phyloP scores from a whole-genome alignment of 176 grass and related monocot genomes.

The Carex littledalei region DNA sequence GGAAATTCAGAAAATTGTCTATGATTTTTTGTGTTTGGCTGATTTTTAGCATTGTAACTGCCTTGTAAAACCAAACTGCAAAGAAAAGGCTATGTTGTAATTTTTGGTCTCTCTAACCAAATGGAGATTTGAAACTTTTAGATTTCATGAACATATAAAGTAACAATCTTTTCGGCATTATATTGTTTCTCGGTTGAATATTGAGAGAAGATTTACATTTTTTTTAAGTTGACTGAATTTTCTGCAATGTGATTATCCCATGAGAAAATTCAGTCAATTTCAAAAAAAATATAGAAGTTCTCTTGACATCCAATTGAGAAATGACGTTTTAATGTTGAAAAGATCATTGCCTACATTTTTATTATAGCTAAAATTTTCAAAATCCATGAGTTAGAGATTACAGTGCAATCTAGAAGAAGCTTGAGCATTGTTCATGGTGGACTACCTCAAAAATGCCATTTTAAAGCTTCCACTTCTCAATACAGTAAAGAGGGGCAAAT shows the following conservation, averaged over 20 bases:
- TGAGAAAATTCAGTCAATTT: too few species aligned
- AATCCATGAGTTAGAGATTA: background rate
- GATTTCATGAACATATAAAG: background rate
- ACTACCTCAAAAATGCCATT: background rate
- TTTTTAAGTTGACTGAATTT: background rate
- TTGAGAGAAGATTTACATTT: background rate
- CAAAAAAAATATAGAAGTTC: too few species aligned
- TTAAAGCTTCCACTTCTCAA: background rate
- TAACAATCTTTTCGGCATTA: background rate
- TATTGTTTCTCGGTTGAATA: background rate
- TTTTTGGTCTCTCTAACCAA: background rate
- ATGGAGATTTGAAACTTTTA: background rate
- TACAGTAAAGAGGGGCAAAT: background rate
- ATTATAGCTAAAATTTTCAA: background rate
- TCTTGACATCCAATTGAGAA: background rate
- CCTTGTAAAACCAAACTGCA: background rate
- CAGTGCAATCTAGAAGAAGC: background rate
- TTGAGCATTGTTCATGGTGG: background rate
- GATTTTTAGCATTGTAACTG: background rate
- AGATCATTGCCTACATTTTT: background rate
- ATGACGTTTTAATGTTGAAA: background rate
- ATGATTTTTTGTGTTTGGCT: background rate
- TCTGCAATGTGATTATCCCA: background rate
- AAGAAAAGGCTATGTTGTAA: background rate
- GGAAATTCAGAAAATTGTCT: too few species aligned